These are phyloP conservation scores for Globisporangium echinulatum DNA, from an alignment of 352 stramenopile species.

Conservation along the genomic window DNA sequence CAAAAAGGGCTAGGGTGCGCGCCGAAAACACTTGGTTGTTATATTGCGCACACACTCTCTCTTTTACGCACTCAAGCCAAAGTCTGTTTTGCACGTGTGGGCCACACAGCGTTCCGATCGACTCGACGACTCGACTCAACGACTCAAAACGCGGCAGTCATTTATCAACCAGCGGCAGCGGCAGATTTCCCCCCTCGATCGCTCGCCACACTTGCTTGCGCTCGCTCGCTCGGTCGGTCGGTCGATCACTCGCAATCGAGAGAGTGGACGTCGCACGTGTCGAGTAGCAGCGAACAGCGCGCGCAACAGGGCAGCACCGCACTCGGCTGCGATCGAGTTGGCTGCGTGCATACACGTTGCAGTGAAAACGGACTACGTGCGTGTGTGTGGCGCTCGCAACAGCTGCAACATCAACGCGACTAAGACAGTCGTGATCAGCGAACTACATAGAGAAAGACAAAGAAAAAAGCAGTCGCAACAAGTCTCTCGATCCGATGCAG, in stretches of 20 bases:
- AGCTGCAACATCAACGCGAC: too few relatives aligned
- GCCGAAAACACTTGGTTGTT: not conserved
- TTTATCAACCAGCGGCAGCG: not conserved
- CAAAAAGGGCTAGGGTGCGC: not conserved
- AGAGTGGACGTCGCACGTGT: not conserved
- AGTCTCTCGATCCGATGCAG: conserved; percentile 18
- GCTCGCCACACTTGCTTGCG: not conserved
- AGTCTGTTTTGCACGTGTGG: not conserved
- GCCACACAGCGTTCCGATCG: not conserved
- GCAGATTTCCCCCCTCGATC: not conserved
- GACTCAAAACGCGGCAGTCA: too few relatives aligned
- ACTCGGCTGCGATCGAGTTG: too few relatives aligned
- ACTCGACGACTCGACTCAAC: too few relatives aligned
- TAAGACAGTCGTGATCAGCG: too few relatives aligned
- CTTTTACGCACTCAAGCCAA: not conserved
- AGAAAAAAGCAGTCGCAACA: not conserved
- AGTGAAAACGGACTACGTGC: too few relatives aligned
- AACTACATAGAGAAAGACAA: not conserved
- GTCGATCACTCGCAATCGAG: not conserved
- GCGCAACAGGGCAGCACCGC: too few relatives aligned
- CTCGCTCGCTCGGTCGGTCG: not conserved
- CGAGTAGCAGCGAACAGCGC: too few relatives aligned
- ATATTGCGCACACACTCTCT: not conserved
- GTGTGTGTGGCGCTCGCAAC: too few relatives aligned
- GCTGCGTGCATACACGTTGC: not conserved